A percentile compares a stretch with the other conserved stretches of the same genome.
phyloP scores from a whole-genome alignment of 192 early-diverging fungal species.

The Podila minutissima region DNA sequence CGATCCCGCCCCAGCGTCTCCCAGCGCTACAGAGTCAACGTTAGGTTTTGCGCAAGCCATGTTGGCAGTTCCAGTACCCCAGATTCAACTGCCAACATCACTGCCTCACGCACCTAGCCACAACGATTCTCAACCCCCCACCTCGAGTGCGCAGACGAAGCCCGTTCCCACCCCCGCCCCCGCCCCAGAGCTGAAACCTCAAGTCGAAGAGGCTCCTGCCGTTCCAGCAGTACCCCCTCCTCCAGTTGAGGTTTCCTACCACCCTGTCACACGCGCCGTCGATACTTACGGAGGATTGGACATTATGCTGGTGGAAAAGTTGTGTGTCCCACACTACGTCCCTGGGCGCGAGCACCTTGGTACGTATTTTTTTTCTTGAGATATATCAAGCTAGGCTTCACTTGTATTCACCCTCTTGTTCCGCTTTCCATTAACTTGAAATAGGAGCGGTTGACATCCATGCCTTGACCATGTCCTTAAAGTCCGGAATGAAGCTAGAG shows the following conservation, averaged over 20 bases:
- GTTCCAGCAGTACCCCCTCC: not conserved
- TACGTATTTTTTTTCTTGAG: slow-evolving; percentile 31
- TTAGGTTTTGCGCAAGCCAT: slow-evolving; percentile 34
- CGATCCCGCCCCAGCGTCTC: slow-evolving; percentile 5
- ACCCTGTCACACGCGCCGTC: slow-evolving; percentile 71
- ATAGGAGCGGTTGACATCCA: slow-evolving; percentile 77
- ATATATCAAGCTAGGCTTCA: not conserved
- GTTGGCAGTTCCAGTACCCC: slow-evolving; percentile 52
- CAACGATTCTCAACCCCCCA: slow-evolving; percentile 10
- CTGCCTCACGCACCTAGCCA: slow-evolving; percentile 25
- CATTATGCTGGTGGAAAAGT: slow-evolving; percentile 66
- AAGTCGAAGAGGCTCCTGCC: not conserved
- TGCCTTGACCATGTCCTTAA: slow-evolving; percentile 80
- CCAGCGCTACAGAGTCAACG: slow-evolving; percentile 16
- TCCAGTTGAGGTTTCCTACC: slow-evolving; percentile 53
- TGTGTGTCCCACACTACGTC: slow-evolving; percentile 57
- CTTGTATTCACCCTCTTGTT: slow-evolving; percentile 5
- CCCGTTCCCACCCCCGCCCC: not conserved
- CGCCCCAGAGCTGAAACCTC: not conserved
- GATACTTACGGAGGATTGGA: slow-evolving; percentile 85
- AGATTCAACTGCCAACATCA: slow-evolving; percentile 24
- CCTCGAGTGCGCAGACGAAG: not conserved
- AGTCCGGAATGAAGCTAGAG: slow-evolving; percentile 79
- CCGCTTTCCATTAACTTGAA: not conserved
- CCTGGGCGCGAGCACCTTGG: slow-evolving; percentile 63